Conservation (phyloP, 2,329 filamentous ascomycete species). For the Pseudogymnoascus sp. region DNA sequence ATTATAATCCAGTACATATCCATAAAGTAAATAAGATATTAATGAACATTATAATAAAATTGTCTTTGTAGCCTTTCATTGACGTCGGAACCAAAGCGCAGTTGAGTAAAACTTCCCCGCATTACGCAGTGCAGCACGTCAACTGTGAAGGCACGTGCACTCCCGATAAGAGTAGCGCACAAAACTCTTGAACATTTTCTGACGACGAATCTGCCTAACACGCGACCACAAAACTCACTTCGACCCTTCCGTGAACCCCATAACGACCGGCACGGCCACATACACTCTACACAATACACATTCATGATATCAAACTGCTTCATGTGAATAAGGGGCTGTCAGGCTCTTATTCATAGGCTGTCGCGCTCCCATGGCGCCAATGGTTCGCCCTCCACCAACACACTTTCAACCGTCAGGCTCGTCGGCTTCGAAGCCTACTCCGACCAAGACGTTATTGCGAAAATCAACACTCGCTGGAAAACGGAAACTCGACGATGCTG, state of each 20-base stretch:
- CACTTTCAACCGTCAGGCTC: constrained; percentile 2
- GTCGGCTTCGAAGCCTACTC: neutral
- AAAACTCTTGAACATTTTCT: constrained; percentile 6
- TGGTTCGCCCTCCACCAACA: constrained; percentile 6
- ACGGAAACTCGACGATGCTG: neutral
- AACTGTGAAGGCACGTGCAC: constrained; percentile 4
- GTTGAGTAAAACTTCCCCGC: neutral
- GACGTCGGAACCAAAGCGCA: neutral
- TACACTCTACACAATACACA: neutral
- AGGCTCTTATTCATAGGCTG: constrained; percentile 11
- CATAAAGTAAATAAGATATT: neutral
- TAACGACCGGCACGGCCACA: neutral
- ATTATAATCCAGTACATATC: neutral
- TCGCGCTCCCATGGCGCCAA: constrained; percentile 9
- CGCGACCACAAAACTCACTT: constrained; percentile 2
- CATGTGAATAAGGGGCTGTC: neutral
- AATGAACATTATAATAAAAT: neutral
- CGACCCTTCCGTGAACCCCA: neutral
- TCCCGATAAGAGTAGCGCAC: constrained; percentile 7
- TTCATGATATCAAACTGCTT: neutral
- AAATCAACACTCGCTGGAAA: constrained; percentile 8
- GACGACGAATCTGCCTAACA: constrained; percentile 7
- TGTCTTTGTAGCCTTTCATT: neutral
- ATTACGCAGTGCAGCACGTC: constrained; percentile 5
- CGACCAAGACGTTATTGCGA: constrained; percentile 8